These are phyloP conservation scores for Aspergillus candidus DNA, from an alignment of 2,329 filamentous ascomycete species.

Conservation along the genomic window DNA sequence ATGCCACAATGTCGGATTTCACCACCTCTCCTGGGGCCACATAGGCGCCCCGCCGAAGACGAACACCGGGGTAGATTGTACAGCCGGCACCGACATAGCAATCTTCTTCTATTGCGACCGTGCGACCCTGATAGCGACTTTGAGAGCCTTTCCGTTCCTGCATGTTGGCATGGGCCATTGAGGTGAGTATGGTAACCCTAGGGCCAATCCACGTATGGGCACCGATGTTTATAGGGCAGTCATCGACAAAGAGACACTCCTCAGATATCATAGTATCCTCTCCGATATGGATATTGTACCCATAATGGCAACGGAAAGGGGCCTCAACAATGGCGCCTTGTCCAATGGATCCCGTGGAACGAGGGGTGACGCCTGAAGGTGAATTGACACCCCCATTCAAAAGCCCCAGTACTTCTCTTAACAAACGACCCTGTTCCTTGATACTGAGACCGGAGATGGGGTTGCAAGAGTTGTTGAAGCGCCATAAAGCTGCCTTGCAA, in stretches of 20 bases:
- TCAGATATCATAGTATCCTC: conserved; percentile 77
- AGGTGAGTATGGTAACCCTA: conserved; percentile 79
- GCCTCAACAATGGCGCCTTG: conserved; percentile 72
- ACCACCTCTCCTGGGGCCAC: conserved; percentile 43
- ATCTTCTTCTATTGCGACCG: conserved; percentile 69
- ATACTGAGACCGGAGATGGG: conserved; percentile 64
- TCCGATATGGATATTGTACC: conserved; percentile 87
- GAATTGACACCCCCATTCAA: conserved; percentile 33
- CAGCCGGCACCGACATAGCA: conserved; percentile 60
- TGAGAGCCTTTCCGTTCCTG: conserved; percentile 67
- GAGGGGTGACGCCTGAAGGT: conserved; percentile 50
- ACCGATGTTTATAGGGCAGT: conserved; percentile 76
- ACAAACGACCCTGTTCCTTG: conserved; percentile 35
- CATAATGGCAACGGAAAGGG: conserved; percentile 89
- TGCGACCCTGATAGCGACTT: conserved; percentile 63
- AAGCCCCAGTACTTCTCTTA: conserved; percentile 36
- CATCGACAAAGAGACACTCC: conserved; percentile 80
- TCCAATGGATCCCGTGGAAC: conserved; percentile 58
- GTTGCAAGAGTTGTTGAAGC: conserved; percentile 79
- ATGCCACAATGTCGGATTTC: conserved; percentile 37
- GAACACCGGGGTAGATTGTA: conserved; percentile 49
- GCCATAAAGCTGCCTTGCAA: conserved; percentile 73
- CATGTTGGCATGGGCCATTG: conserved; percentile 65
- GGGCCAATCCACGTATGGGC: conserved; percentile 64
- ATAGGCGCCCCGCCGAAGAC: conserved; percentile 37